phyloP scores from a whole-genome alignment of 345 rosid genomes.

The Eucalyptus decipiens region DNA sequence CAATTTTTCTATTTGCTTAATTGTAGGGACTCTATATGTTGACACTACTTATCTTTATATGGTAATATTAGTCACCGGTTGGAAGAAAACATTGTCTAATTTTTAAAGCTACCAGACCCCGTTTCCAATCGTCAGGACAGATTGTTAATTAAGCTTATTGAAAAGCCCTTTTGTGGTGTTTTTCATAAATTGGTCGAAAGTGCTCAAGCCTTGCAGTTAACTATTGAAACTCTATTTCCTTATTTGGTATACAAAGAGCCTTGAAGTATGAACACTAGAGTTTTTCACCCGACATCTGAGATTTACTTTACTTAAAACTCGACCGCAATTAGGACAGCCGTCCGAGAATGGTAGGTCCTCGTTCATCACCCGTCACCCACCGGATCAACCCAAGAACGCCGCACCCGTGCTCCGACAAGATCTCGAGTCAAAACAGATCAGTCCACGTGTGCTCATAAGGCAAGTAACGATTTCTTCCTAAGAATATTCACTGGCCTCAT shows the following conservation, averaged over 20 bases:
- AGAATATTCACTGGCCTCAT: neutral
- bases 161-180: neutral
- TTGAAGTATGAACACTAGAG: neutral
- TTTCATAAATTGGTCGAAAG: neutral
- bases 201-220: neutral
- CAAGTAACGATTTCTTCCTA: neutral
- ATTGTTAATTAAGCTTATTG: neutral
- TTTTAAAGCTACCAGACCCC: neutral
- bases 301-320: neutral
- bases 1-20: neutral
- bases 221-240: neutral
- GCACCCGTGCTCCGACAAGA: neutral
- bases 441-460: neutral
- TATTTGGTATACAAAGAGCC: neutral
- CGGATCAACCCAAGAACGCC: neutral
- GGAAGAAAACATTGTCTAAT: neutral
- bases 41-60: neutral
- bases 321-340: neutral
- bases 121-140: rapidly evolving
- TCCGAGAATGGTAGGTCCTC: rapidly evolving
- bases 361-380: neutral
- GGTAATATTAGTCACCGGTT: rapidly evolving
- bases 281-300: neutral
- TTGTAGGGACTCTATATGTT: too few relatives aligned
- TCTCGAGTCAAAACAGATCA: neutral